Evolutionary conservation across 2,329 filamentous ascomycete species (phyloP).

Genomic region (Thelonectria rubi): DNA sequence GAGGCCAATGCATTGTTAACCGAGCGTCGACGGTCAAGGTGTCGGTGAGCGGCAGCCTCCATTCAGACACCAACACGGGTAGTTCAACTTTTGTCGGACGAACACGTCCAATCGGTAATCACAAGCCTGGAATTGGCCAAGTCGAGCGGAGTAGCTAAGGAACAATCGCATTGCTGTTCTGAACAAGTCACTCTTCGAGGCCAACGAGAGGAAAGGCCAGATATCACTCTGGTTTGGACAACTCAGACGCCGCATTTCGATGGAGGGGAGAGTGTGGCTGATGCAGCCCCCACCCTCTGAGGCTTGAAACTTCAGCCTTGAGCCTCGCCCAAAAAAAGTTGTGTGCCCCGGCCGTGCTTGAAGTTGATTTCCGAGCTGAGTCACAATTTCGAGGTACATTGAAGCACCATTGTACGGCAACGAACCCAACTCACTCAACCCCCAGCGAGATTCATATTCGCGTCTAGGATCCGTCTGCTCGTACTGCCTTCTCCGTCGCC

Average conservation of each 20-base stretch:
- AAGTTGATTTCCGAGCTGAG: conserved; percentile 27
- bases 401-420: conserved; percentile 23
- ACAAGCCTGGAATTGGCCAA: conserved; percentile 11
- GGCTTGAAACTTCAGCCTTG: conserved; percentile 15
- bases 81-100: neutral
- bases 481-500: neutral
- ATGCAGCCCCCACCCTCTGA: conserved; percentile 25
- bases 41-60: conserved; percentile 11
- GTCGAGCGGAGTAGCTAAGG: conserved; percentile 10
- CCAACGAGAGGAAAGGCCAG: neutral
- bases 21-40: conserved; percentile 3
- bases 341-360: neutral
- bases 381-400: conserved; percentile 32
- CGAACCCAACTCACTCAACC: conserved; percentile 25
- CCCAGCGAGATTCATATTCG: conserved; percentile 12
- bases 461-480: neutral
- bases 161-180: neutral
- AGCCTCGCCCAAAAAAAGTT: conserved; percentile 43
- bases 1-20: neutral
- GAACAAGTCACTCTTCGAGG: neutral
- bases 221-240: conserved; percentile 2
- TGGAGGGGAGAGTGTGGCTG: conserved; percentile 33
- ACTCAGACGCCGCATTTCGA: conserved; percentile 4
- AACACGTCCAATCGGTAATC: conserved; percentile 1
- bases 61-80: neutral